phyloP scores from a whole-genome alignment of 169 alveolate genomes.

The Eimeria falciformis region DNA sequence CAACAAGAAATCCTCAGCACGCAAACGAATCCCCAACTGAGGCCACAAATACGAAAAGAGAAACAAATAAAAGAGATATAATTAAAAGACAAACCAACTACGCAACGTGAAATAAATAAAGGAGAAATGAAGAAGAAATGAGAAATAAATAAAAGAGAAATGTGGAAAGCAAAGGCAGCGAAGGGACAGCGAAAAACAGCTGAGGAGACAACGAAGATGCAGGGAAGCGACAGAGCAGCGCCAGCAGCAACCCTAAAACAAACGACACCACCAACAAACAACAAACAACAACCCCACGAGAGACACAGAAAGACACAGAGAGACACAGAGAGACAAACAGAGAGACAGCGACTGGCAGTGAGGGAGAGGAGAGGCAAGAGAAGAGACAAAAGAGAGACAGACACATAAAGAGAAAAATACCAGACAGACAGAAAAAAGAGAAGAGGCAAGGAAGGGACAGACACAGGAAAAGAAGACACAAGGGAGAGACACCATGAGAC shows the following conservation, averaged over 20 bases:
- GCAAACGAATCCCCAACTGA: conserved; percentile 86
- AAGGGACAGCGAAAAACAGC: too few species aligned
- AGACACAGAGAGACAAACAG: too few species aligned
- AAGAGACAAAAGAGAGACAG: too few species aligned
- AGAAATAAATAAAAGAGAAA: conserved; percentile 30
- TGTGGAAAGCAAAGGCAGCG: background rate
- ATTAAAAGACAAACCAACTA: background rate
- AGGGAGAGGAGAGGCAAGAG: too few species aligned
- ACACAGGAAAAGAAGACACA: background rate
- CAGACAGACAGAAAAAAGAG: background rate
- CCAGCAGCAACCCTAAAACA: background rate
- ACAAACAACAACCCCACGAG: background rate
- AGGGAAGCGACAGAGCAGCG: conserved; percentile 14
- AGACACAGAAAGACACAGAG: background rate
- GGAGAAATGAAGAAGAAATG: background rate
- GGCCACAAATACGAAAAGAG: background rate
- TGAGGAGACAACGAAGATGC: too few species aligned
- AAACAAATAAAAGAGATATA: background rate
- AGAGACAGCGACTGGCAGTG: background rate
- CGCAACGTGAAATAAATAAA: background rate
- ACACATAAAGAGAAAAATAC: too few species aligned
- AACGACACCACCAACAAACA: background rate
- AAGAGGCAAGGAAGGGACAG: background rate
- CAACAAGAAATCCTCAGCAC: conserved; percentile 87
- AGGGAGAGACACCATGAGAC: background rate